Conservation (phyloP, 148 eudicot species). For the Chenopodium berlandieri region DNA sequence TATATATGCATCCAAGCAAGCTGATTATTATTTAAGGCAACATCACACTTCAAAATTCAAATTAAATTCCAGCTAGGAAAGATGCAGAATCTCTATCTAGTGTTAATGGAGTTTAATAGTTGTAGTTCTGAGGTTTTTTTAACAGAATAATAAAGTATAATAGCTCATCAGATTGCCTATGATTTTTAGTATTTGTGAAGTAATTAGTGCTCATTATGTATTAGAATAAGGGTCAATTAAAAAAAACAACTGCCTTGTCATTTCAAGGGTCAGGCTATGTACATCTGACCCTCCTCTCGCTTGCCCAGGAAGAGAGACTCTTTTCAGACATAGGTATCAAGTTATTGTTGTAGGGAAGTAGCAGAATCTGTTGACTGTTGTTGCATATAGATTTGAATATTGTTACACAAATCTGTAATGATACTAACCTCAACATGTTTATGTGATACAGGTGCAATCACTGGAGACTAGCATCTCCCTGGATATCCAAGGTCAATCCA, state of each 20-base stretch:
- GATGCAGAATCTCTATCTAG: background rate
- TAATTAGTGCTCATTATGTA: background rate
- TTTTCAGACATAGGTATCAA: background rate
- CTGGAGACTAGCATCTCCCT: slow-evolving; percentile 90
- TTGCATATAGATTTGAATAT: background rate
- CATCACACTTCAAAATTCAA: background rate
- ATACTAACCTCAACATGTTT: background rate
- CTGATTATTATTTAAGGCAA: background rate
- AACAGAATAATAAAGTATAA: background rate
- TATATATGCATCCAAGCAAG: background rate
- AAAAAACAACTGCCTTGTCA: too few relatives aligned
- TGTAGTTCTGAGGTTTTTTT: background rate
- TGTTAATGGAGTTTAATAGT: background rate
- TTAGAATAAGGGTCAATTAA: background rate
- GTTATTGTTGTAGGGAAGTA: background rate
- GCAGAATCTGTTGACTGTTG: background rate
- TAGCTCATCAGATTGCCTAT: background rate
- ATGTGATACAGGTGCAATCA: slow-evolving; percentile 47
- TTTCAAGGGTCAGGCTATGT: background rate
- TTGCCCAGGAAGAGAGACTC: background rate
- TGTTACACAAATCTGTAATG: background rate
- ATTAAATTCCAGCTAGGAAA: background rate
- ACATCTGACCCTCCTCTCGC: background rate
- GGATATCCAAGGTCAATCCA: slow-evolving; percentile 71
- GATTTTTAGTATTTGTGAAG: background rate